These are phyloP conservation scores for Coemansia sp. DNA, from an alignment of 192 early-diverging fungal species.

Conservation along the genomic window DNA sequence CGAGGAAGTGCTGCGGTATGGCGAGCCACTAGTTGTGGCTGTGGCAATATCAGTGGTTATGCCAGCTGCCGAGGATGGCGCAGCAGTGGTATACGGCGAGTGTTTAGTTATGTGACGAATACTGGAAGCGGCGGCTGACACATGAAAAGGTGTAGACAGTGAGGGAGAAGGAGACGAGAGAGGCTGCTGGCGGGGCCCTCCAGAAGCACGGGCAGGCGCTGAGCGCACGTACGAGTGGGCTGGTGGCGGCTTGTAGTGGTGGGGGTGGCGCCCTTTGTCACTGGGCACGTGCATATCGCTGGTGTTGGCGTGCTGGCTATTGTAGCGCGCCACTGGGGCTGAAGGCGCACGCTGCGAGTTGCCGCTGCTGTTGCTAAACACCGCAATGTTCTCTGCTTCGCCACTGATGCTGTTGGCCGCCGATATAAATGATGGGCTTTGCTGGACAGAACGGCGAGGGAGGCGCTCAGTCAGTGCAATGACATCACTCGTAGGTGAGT, in stretches of 20 bases:
- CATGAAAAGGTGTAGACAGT: not conserved
- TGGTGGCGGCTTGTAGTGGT: slow-evolving; percentile 13
- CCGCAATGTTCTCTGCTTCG: not conserved
- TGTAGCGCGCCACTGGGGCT: not conserved
- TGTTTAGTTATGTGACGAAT: not conserved
- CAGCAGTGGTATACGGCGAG: not conserved
- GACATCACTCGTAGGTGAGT: not conserved
- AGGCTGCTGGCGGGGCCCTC: not conserved
- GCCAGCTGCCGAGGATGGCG: not conserved
- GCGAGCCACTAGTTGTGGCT: not conserved
- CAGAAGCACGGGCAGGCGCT: not conserved
- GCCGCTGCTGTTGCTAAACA: not conserved
- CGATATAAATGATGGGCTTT: slow-evolving; percentile 2
- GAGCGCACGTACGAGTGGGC: slow-evolving; percentile 15
- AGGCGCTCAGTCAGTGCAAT: not conserved
- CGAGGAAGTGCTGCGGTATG: not conserved
- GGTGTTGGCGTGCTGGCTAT: not conserved
- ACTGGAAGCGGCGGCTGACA: not conserved
- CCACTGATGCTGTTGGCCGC: not conserved
- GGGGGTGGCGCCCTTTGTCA: slow-evolving; percentile 12
- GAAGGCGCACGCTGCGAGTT: slow-evolving; percentile 2
- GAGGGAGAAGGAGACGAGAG: slow-evolving; percentile 1
- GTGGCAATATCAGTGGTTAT: not conserved
- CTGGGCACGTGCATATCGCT: slow-evolving; percentile 10
- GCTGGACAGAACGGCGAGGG: not conserved